Percentiles rank a stretch among this genome's conserved stretches.
phyloP scores from a whole-genome alignment of 2,329 filamentous ascomycete genomes.

The Aspergillus texensis region DNA sequence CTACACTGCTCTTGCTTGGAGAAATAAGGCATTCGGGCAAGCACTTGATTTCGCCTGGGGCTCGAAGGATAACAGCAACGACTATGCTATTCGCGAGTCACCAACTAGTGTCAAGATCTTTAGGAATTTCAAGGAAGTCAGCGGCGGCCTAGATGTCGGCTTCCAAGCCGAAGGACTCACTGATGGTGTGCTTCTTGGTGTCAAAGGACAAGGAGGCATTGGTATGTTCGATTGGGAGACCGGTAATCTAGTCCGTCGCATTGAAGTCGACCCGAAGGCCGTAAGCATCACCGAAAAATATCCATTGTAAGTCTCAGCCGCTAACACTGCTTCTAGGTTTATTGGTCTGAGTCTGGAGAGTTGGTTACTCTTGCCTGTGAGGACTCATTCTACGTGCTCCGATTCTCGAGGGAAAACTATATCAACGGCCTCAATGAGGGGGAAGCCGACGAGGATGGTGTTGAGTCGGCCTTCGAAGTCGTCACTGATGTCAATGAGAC shows the following conservation, averaged over 20 bases:
- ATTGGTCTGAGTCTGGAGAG: slow-evolving; percentile 97
- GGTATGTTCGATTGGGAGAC: slow-evolving; percentile 97
- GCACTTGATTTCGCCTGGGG: slow-evolving; percentile 97
- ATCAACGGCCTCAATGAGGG: slow-evolving; percentile 79
- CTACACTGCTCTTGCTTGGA: slow-evolving; percentile 93
- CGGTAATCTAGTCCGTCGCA: slow-evolving; percentile 84
- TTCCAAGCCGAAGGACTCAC: slow-evolving; percentile 92
- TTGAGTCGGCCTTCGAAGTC: slow-evolving; percentile 93
- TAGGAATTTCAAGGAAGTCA: slow-evolving; percentile 95
- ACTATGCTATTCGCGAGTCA: slow-evolving; percentile 96
- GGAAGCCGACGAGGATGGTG: slow-evolving; percentile 84
- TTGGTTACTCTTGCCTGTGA: slow-evolving; percentile 91
- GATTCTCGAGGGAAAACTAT: slow-evolving; percentile 89
- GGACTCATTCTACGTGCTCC: slow-evolving; percentile 90
- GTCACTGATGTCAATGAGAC: slow-evolving; percentile 94
- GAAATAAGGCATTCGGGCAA: slow-evolving; percentile 96
- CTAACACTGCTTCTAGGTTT: slow-evolving; percentile 62
- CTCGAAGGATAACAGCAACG: slow-evolving; percentile 95
- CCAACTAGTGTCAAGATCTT: slow-evolving; percentile 93
- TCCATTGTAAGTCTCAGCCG: background rate
- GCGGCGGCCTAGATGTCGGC: slow-evolving; percentile 85
- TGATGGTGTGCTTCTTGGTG: slow-evolving; percentile 86
- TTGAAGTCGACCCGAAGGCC: slow-evolving; percentile 73
- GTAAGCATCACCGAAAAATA: slow-evolving; percentile 41
- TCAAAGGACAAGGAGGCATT: slow-evolving; percentile 91